Evolutionary conservation across 345 rosid species (phyloP).

Genomic region (Dipteronia dyeriana): DNA sequence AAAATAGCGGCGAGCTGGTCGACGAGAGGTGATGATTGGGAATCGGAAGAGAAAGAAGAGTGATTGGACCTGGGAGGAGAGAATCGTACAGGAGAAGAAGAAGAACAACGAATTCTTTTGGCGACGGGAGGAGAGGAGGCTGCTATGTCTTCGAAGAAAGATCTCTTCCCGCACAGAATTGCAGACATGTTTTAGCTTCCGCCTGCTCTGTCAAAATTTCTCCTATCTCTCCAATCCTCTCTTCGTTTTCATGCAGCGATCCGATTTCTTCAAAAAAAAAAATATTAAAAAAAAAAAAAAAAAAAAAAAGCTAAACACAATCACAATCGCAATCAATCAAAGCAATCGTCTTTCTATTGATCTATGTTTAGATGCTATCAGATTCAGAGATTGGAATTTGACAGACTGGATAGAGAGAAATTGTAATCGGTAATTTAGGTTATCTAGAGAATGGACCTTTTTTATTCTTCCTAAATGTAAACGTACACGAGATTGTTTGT

Average conservation of each 20-base stretch:
- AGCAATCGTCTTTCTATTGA: too few species aligned
- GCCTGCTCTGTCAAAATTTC: conserved; percentile 9
- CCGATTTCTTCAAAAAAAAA: background rate
- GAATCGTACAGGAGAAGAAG: conserved; percentile 58
- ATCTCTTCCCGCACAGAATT: conserved; percentile 91
- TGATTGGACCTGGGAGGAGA: conserved; percentile 47
- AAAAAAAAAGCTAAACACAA: background rate
- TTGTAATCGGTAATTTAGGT: background rate
- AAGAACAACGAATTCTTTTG: conserved; percentile 68
- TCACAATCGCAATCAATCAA: background rate
- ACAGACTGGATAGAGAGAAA: background rate
- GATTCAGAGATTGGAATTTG: background rate
- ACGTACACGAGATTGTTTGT: background rate
- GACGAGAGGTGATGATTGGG: conserved; percentile 37
- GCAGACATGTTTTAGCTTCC: conserved; percentile 85
- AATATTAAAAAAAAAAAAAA: too few species aligned
- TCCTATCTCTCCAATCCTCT: conserved; percentile 21
- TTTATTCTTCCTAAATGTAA: background rate
- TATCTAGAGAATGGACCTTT: background rate
- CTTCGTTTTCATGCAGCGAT: conserved; percentile 21
- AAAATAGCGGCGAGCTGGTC: conserved; percentile 58
- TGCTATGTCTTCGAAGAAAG: conserved; percentile 74
- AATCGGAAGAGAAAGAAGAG: conserved; percentile 22
- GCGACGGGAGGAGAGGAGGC: conserved; percentile 53
- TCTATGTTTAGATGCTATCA: background rate